Percentiles rank a stretch among this genome's conserved stretches.
Evolutionary conservation across 306 rosid species (phyloP).

Genomic region (apple (Malus domestica)): ASM211411v1 NC_041795.1:33465501-33466000

Average conservation of each 20-base stretch:
- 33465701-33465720: neutral
- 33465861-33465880: constrained; percentile 8
- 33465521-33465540: neutral
- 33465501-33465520: neutral
- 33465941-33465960: neutral
- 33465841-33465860: constrained; percentile 13
- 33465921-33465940: neutral
- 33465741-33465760: neutral
- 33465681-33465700: neutral
- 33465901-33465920: too few species aligned
- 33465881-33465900: neutral
- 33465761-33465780: neutral
- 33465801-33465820: neutral
- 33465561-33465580: neutral
- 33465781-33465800: neutral
- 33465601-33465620: neutral
- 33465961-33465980: neutral
- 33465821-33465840: constrained; percentile 4
- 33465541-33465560: neutral
- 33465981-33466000: neutral
- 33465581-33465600: neutral
- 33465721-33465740: neutral
- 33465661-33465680: neutral
- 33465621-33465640: neutral
- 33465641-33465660: neutral